Base-by-base conservation (phyloP, 805 yeast species). In the Lipomyces orientalis region DNA sequence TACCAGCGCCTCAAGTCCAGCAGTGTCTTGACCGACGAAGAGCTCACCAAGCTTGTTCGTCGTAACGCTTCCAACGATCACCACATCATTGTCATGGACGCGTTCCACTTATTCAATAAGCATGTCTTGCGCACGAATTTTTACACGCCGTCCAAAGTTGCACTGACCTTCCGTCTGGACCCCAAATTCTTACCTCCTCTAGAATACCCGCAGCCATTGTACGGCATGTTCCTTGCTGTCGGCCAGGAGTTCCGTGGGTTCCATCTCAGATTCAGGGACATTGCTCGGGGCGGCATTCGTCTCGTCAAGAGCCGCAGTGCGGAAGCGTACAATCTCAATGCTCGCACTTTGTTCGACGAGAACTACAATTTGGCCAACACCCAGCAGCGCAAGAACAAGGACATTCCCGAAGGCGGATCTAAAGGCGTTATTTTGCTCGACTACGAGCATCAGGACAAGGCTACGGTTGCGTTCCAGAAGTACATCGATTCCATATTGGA, bases 361-460 rank as follows among this genome's bases (percentile, higher is more conserved):
- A 94, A 95, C 81, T 94, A 95, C 81, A 93, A 93, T 78, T 85
- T 94, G 79, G 98, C 99, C 54, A 87, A 89, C 64, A 94, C 99
- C 56, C 99, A 94, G 81, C 99, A 95, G 82, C 86, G 94, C 73
- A 94, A 94, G 81, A 95, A 94, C 82, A 94, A 94, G 83, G 99
- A 94, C 82, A 95, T 94, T 67, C 98, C 99, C 60, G 99, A 94
- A 83, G 98, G 99, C 77, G 99, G 99, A 49, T 91, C 98, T 54
- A 94, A 94, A 79, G 99, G 99, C 81, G 99, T 95, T 59, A 90
- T 95, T 65, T 84, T 94, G 75, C 84, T 94, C 73, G 80, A 85
- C 71, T 72, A 73, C 66, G 93, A 90, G 75, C 88, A 90, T 55
- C 97, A 90, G 79, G 90, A 86, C 54, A 86, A 88, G 75, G 92